Conservation (phyloP, 2,329 filamentous ascomycete genomes). For the Microdochium bolleyi region DNA sequence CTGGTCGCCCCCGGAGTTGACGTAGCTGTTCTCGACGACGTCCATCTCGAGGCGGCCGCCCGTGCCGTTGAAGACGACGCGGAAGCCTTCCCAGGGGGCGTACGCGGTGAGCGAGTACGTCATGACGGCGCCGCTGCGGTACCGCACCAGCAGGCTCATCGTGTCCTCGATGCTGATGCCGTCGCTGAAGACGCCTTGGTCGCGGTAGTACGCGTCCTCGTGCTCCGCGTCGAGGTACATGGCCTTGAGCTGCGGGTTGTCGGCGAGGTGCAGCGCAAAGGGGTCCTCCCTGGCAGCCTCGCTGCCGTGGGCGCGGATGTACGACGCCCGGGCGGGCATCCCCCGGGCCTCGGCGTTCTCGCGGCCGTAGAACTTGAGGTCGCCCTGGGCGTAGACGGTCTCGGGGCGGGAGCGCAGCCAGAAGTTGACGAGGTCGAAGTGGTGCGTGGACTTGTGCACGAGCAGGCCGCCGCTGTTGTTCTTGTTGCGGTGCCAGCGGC, state of each 20-base stretch:
- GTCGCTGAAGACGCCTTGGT: constrained; percentile 55
- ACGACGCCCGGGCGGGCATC: constrained; percentile 32
- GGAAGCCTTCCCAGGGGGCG: constrained; percentile 54
- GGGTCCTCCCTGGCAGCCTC: constrained; percentile 43
- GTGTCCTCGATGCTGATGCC: constrained; percentile 59
- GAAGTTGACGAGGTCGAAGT: constrained; percentile 57
- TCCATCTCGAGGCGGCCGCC: constrained; percentile 52
- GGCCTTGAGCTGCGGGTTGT: constrained; percentile 43
- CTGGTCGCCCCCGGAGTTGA: constrained; percentile 52
- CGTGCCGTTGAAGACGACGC: constrained; percentile 50
- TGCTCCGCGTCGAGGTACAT: constrained; percentile 57
- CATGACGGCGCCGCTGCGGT: constrained; percentile 46
- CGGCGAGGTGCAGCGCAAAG: constrained; percentile 48
- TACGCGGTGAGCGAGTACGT: constrained; percentile 54
- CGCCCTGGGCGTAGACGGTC: constrained; percentile 50
- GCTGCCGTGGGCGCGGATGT: constrained; percentile 40
- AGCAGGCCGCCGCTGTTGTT: constrained; percentile 50
- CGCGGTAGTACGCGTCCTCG: constrained; percentile 53
- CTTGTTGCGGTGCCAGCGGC: constrained; percentile 56
- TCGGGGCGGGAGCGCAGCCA: constrained; percentile 48
- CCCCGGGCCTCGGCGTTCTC: constrained; percentile 53
- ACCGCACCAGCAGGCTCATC: constrained; percentile 51
- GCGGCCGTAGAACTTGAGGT: constrained; percentile 50
- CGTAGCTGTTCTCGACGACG: constrained; percentile 54
- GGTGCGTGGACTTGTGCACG: constrained; percentile 56